A percentile compares a stretch with the other conserved stretches of the same genome.
These are phyloP conservation scores for Xylaria longipes DNA, from an alignment of 495 filamentous ascomycete genomes.

Conservation along the genomic window DNA sequence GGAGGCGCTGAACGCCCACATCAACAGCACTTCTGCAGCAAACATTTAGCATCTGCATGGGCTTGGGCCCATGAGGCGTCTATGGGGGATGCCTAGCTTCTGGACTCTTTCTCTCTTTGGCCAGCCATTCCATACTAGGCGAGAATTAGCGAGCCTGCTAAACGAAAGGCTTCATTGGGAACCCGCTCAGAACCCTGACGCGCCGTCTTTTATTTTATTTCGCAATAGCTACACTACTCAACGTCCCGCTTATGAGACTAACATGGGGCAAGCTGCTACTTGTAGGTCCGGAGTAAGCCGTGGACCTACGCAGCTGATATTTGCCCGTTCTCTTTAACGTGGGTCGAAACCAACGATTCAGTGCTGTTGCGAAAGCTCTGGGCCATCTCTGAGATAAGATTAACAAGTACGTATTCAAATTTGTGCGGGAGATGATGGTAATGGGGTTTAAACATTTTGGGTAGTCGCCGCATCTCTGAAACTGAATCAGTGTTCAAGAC, in stretches of 20 bases:
- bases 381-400: neutral
- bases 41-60: conserved; percentile 10
- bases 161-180: neutral
- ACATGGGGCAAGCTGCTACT: neutral
- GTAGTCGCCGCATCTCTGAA: neutral
- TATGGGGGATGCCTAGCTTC: conserved; percentile 13
- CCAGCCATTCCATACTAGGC: conserved; percentile 24
- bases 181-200: neutral
- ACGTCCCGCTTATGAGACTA: conserved; percentile 5
- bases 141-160: conserved; percentile 28
- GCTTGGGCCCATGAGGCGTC: neutral
- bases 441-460: conserved; percentile 7
- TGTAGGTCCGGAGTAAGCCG: conserved; percentile 11
- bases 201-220: conserved; percentile 12
- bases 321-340: conserved; percentile 2
- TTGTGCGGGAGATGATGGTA: neutral
- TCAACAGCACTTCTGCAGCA: conserved; percentile 23
- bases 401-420: neutral
- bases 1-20: conserved; percentile 9
- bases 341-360: neutral
- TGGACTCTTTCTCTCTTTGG: neutral
- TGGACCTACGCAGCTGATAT: conserved; percentile 9
- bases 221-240: neutral
- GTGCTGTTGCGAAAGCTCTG: neutral
- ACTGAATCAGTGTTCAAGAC: neutral